Conservation (phyloP, 2,329 filamentous ascomycete genomes). For the Monosporascus cannonballus region DNA sequence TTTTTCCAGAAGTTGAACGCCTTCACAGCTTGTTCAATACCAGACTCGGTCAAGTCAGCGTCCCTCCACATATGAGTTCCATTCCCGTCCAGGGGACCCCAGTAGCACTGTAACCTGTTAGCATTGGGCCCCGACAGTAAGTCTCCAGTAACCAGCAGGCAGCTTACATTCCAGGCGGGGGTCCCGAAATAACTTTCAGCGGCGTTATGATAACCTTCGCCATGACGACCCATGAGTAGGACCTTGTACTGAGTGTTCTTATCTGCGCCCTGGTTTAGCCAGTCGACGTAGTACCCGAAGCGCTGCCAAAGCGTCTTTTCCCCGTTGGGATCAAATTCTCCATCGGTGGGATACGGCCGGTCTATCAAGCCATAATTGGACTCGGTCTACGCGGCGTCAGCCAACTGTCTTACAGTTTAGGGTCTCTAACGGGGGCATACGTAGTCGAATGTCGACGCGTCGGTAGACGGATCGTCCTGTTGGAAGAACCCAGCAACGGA, state of each 20-base stretch:
- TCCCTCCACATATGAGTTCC: conserved; percentile 58
- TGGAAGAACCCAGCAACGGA: conserved; percentile 57
- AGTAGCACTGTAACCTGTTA: conserved; percentile 48
- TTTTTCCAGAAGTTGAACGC: conserved; percentile 55
- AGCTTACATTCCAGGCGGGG: conserved; percentile 58
- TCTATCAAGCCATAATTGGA: conserved; percentile 62
- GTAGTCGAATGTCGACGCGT: conserved; percentile 56
- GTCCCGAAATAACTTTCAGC: conserved; percentile 63
- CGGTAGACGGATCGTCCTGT: conserved; percentile 54
- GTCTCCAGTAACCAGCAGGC: too few relatives aligned
- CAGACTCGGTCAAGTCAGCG: conserved; percentile 52
- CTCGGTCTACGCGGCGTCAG: conserved; percentile 36
- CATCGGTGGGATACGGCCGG: conserved; percentile 53
- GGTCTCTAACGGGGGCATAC: conserved; percentile 33
- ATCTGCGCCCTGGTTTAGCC: conserved; percentile 43
- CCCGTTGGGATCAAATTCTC: conserved; percentile 29
- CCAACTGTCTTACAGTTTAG: not conserved
- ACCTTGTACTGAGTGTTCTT: conserved; percentile 55
- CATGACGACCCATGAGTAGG: conserved; percentile 63
- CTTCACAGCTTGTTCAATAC: conserved; percentile 49
- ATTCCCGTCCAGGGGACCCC: conserved; percentile 59
- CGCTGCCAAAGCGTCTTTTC: conserved; percentile 57
- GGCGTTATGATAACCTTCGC: conserved; percentile 59
- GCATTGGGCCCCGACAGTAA: not conserved
- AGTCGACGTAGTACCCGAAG: conserved; percentile 52